Evolutionary conservation across 768 basidiomycete genomes (phyloP), one percentile per base, ranked within the genome.

Genomic region (Mycena rebaudengoi): DNA sequence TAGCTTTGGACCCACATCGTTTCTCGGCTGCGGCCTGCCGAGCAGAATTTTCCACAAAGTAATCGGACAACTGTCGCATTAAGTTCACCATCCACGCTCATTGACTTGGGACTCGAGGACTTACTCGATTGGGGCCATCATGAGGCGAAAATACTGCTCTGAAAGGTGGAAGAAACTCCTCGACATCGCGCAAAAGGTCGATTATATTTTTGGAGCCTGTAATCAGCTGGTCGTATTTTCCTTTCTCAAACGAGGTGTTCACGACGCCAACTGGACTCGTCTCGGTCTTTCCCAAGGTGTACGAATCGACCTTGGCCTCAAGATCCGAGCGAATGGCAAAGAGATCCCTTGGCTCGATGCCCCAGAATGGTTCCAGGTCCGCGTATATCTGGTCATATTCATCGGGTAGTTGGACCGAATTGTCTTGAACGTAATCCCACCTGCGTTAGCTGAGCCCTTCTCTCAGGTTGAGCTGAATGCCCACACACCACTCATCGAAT

Each of bases 311-410:
- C 60, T 78, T 77, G 16, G 60, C 67, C 63, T 83, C 81, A 26
- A 76, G 73, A 28, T 81, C 75, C 4, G 73, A 64, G 26, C 80
- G 78, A 23, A 79, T 75, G 12, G 73, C 59, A n/a, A 71, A 68
- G 12, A 84, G 75, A 45, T 83, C 82, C 7, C 62, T 56, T 0
- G 83, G 83, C 33, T 80, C 75, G 35, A 97, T 76, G 0, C 86
- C 82, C 91, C 91, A 95, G 77, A 94, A 98, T 0, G 94, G 93
- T 50, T 89, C 88, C 5, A 98, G 79, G 71, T 97, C 95, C 45
- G 86, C 79, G 48, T 83, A 72, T 29, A 96, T 86, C 26, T 82
- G 80, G 69, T 93, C 93, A 69, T 94, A 97, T 75, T 97, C 96
- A 73, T 98, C 96, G 6, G 91, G 85, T 56, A 97, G 87, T 69